phyloP scores from a whole-genome alignment of 441 rosid species.

The Francoa sonchifolia region DNA sequence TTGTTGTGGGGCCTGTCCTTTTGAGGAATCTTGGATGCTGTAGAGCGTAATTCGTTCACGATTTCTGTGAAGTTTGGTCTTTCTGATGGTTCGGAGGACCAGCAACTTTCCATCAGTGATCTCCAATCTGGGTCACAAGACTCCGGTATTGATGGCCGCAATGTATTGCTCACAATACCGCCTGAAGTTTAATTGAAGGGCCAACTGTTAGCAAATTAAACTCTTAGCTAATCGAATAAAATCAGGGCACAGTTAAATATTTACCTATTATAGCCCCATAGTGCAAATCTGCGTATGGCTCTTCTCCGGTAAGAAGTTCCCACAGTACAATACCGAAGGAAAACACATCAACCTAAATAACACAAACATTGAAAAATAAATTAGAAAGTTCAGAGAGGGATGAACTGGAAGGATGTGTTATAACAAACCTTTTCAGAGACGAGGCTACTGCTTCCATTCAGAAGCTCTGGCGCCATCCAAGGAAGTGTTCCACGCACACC shows the following conservation, averaged over 20 bases:
- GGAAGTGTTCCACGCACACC: constrained; percentile 69
- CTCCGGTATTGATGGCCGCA: constrained; percentile 48
- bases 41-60: constrained; percentile 30
- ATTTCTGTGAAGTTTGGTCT: constrained; percentile 50
- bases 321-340: constrained; percentile 59
- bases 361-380: not conserved
- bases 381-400: not conserved
- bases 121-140: constrained; percentile 46
- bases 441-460: constrained; percentile 54
- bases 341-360: constrained; percentile 51
- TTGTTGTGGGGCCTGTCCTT: constrained; percentile 23
- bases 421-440: constrained; percentile 51
- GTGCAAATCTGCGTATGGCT: constrained; percentile 60
- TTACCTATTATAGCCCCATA: constrained; percentile 58
- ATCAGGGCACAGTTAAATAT: not conserved
- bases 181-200: constrained; percentile 19
- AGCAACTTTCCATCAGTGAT: constrained; percentile 58
- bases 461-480: too few species aligned
- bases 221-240: not conserved
- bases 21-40: constrained; percentile 31
- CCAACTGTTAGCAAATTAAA: not conserved
- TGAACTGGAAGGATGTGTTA: not conserved
- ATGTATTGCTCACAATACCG: constrained; percentile 59
- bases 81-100: constrained; percentile 49
- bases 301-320: constrained; percentile 64